phyloP scores from a whole-genome alignment of 495 filamentous ascomycete genomes.

The Trichoderma reesei region DNA sequence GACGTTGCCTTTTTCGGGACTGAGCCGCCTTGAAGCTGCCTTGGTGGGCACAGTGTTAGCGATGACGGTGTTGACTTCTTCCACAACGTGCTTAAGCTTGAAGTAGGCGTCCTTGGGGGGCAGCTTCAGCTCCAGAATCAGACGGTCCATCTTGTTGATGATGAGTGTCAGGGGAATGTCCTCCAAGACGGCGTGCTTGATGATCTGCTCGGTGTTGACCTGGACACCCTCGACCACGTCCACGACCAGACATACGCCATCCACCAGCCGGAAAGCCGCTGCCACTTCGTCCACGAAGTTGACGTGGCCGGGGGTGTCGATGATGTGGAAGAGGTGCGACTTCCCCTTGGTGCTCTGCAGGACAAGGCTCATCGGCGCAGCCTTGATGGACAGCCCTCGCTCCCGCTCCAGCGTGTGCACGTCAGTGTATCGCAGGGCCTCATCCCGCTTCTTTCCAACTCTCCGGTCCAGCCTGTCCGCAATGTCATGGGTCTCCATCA shows the following conservation, averaged over 20 bases:
- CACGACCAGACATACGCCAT: constrained; percentile 87
- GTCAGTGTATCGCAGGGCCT: constrained; percentile 92
- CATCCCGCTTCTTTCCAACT: constrained; percentile 71
- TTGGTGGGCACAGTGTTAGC: constrained; percentile 77
- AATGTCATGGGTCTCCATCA: constrained; percentile 86
- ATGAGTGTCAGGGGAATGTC: constrained; percentile 81
- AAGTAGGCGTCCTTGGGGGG: constrained; percentile 96
- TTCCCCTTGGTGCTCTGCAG: constrained; percentile 81
- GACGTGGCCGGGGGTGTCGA: constrained; percentile 95
- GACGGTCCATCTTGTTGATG: constrained; percentile 93
- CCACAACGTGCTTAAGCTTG: constrained; percentile 95
- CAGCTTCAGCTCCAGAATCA: constrained; percentile 90
- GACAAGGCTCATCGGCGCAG: constrained; percentile 89
- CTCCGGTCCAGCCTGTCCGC: constrained; percentile 65
- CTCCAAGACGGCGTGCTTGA: constrained; percentile 88
- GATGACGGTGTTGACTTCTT: constrained; percentile 94
- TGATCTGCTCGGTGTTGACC: constrained; percentile 90
- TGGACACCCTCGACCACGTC: constrained; percentile 98
- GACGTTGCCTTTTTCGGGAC: constrained; percentile 95
- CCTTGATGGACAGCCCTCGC: constrained; percentile 85
- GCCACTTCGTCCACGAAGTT: constrained; percentile 98
- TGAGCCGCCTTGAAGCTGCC: constrained; percentile 70
- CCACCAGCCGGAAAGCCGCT: constrained; percentile 72
- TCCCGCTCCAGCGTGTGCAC: constrained; percentile 80
- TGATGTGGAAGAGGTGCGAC: constrained; percentile 89